Evolutionary conservation across 2,329 filamentous ascomycete species (phyloP), one percentile per base, ranked within the genome.

Genomic region (Aspergillus oerlinghausenensis): DNA sequence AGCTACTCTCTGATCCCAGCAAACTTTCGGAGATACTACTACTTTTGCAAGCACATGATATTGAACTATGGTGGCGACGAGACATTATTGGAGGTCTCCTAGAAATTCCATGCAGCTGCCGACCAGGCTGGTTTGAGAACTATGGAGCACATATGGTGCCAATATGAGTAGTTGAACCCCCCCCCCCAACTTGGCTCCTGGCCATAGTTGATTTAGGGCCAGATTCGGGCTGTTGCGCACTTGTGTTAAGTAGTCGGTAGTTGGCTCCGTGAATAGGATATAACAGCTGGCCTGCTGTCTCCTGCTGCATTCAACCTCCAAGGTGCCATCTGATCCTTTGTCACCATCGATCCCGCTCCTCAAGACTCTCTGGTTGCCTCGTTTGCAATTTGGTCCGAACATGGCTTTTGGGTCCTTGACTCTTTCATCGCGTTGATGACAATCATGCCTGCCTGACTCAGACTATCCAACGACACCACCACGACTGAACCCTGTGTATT

Each of bases 21-120:
- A 42, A 52, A 48, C 21, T 38, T 29, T 68, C 66, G 62, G 65
- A 43, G 54, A n/a, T 66, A 26, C 49, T 61, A 35, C 63, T 62
- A 50, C 32, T 38, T 56, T 65, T n/a, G 65, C 49, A 50, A 54
- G 62, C 52, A 60, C 47, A 55, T 58, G 40, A 54, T 3, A 43
- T 23, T 28, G 29, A 19, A 11, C 45, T 17, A 14, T 52, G 54
- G 47, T 49, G 48, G 49, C 32, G 29, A 49, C 21, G 25, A 23
- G 47, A 21, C 47, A 51, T 56, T 28, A 56, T 54, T 59, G 54
- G 49, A 56, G 48, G 51, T 32, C 40, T 11, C 40, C n/a, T 43
- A n/a, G 21, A 9, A 43, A 43, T 43, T 43, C 40, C 40, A 4
- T 43, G 40, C 40, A 43, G 19, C 40, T 43, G n/a, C 10, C 7